Conservation (phyloP, 768 basidiomycete genomes). For the Kwoniella dendrophila region DNA sequence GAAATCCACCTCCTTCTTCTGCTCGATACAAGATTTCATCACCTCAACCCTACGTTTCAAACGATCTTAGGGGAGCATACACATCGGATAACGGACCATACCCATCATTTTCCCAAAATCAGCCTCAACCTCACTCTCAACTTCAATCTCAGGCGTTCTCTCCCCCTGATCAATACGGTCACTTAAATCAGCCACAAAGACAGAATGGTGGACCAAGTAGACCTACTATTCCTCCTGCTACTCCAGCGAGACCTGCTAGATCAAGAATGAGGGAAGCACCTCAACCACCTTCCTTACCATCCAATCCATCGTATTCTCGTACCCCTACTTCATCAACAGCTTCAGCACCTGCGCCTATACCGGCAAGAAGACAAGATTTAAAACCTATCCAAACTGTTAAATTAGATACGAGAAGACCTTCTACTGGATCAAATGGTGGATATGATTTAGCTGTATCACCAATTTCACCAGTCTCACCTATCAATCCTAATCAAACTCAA, state of each 20-base stretch:
- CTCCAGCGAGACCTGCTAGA: slow-evolving; percentile 37
- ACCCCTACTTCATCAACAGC: background rate
- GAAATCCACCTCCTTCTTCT: slow-evolving; percentile 20
- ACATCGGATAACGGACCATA: slow-evolving; percentile 23
- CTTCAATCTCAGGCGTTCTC: slow-evolving; percentile 6
- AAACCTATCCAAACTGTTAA: slow-evolving; percentile 26
- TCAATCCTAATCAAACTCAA: background rate
- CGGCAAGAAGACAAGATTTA: slow-evolving; percentile 17
- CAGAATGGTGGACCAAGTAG: slow-evolving; percentile 23
- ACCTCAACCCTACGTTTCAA: slow-evolving; percentile 30
- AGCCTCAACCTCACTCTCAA: slow-evolving; percentile 3
- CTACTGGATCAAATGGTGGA: slow-evolving; percentile 15
- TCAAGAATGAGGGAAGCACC: slow-evolving; percentile 39
- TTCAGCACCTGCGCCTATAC: slow-evolving; percentile 9
- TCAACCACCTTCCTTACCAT: slow-evolving; percentile 17
- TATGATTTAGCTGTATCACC: slow-evolving; percentile 28
- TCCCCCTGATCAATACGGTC: slow-evolving; percentile 14
- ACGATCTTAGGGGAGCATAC: slow-evolving; percentile 19
- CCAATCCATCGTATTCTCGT: background rate
- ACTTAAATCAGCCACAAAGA: slow-evolving; percentile 3
- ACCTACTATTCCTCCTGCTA: background rate
- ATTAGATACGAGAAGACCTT: slow-evolving; percentile 25
- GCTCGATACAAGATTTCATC: slow-evolving; percentile 41
- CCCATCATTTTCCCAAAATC: slow-evolving; percentile 19
- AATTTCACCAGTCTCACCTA: slow-evolving; percentile 29